Conservation (phyloP, 345 rosid genomes). For the Moricandia moricandioides region DNA sequence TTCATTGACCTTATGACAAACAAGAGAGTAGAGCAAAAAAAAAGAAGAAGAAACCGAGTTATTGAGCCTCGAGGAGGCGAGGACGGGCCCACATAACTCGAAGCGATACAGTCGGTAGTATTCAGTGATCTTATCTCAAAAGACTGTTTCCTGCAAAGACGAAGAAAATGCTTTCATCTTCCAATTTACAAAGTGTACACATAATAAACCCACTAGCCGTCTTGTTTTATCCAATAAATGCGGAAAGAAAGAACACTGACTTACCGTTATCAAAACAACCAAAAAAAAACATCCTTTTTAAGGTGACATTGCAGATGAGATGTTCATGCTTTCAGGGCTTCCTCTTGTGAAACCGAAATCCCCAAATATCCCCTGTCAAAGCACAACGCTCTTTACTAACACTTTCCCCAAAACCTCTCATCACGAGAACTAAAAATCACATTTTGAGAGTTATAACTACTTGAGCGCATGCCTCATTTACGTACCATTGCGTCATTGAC, state of each 20-base stretch:
- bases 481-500: conserved; percentile 86
- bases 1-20: neutral
- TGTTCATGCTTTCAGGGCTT: conserved; percentile 9
- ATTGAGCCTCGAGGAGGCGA: neutral
- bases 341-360: conserved; percentile 53
- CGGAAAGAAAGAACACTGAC: neutral
- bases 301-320: conserved; percentile 15
- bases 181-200: neutral
- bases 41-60: neutral
- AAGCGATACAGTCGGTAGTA: neutral
- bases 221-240: neutral
- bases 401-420: neutral
- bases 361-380: conserved; percentile 59
- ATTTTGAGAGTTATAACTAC: neutral
- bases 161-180: conserved; percentile 28
- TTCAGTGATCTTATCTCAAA: conserved; percentile 8
- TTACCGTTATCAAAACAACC: conserved; percentile 27
- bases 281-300: conserved; percentile 9
- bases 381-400: neutral
- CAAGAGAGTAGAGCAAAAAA: neutral
- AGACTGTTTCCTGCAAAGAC: conserved; percentile 22
- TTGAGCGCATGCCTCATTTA: conserved; percentile 18
- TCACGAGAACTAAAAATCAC: neutral
- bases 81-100: neutral
- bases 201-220: neutral